Evolutionary conservation across 768 basidiomycete species (phyloP).

Genomic region (Leccinum rimulosum): DNA sequence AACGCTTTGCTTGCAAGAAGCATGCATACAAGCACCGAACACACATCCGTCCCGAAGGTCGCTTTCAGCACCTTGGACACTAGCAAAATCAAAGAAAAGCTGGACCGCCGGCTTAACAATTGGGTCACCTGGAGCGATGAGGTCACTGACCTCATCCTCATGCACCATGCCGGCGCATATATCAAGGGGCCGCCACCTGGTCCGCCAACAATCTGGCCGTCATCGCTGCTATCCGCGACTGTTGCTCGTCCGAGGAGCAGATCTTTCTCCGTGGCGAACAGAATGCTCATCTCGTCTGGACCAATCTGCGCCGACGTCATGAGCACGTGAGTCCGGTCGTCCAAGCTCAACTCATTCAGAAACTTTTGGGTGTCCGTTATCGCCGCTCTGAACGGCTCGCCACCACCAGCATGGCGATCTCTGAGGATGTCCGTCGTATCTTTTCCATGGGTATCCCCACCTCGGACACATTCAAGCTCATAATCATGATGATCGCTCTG

Average conservation of each 20-base stretch:
- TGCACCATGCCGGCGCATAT: not conserved
- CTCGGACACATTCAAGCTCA: not conserved
- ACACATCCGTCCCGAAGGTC: not conserved
- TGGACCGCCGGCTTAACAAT: not conserved
- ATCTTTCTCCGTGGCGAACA: not conserved
- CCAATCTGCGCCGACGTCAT: not conserved
- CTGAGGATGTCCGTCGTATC: not conserved
- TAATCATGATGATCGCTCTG: not conserved
- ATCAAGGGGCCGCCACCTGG: not conserved
- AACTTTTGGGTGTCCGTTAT: not conserved
- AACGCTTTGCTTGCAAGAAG: not conserved
- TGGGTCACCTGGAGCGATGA: not conserved
- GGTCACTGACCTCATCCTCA: not conserved
- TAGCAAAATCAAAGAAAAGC: not conserved
- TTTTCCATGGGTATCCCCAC: not conserved
- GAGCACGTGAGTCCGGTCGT: not conserved
- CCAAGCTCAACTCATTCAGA: not conserved
- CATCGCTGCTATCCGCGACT: not conserved
- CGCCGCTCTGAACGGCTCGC: not conserved
- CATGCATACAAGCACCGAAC: too few species aligned
- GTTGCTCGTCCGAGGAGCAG: not conserved
- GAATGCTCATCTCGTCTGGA: not conserved
- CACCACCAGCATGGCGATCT: not conserved
- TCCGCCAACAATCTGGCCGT: not conserved
- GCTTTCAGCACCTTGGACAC: not conserved